These are phyloP conservation scores for Cucurbita moschata DNA, from an alignment of 306 rosid species.

Conservation along the genomic window DNA sequence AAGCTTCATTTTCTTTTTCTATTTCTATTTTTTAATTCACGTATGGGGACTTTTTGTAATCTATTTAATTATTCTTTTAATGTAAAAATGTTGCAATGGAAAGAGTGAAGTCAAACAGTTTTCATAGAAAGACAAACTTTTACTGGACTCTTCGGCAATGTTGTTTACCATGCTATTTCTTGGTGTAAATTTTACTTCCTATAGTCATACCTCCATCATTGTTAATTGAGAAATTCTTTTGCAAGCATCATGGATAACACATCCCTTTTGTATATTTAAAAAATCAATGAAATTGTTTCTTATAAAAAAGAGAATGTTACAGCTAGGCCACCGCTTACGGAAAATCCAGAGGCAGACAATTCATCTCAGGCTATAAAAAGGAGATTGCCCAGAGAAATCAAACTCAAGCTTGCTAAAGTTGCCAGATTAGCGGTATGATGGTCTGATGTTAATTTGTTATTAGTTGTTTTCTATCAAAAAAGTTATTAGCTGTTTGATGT, in stretches of 20 bases:
- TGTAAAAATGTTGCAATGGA: conserved; percentile 19
- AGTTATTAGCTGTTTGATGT: background rate
- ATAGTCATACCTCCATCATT: too few relatives aligned
- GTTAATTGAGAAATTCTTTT: too few relatives aligned
- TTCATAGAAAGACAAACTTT: too few relatives aligned
- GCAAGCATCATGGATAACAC: too few relatives aligned
- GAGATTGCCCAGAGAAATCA: conserved; percentile 94
- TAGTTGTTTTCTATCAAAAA: background rate
- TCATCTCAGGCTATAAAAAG: conserved; percentile 70
- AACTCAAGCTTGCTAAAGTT: conserved; percentile 92
- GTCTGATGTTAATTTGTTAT: background rate
- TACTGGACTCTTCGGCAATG: too few relatives aligned
- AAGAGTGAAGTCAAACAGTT: too few relatives aligned
- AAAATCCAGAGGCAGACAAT: conserved; percentile 65
- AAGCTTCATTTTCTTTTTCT: conserved; percentile 20
- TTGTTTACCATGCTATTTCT: too few relatives aligned
- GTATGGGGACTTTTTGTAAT: conserved; percentile 10
- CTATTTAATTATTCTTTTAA: conserved; percentile 9
- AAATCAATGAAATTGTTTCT: too few relatives aligned
- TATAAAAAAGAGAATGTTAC: conserved; percentile 5
- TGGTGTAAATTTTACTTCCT: too few relatives aligned
- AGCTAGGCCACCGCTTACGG: conserved; percentile 89
- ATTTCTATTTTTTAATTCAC: conserved; percentile 1
- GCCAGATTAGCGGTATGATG: conserved; percentile 79
- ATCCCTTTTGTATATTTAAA: too few relatives aligned